Evolutionary conservation across 2,329 filamentous ascomycete species (phyloP).

Genomic region (Alternaria triticina): DNA sequence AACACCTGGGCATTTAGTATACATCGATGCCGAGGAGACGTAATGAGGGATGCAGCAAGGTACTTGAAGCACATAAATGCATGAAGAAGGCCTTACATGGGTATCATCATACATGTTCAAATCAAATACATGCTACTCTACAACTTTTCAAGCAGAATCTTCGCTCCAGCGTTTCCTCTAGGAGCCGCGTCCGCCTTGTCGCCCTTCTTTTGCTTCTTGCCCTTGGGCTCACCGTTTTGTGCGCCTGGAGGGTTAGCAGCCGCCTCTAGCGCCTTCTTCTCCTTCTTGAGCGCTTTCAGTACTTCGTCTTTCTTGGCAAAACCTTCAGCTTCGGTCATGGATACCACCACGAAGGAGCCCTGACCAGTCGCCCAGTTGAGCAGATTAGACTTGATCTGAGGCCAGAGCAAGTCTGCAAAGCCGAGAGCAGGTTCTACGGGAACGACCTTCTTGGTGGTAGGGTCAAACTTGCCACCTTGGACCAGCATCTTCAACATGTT

Average conservation of each 20-base stretch:
- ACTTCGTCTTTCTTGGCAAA: constrained; percentile 73
- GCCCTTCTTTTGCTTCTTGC: constrained; percentile 48
- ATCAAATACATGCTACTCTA: constrained; percentile 19
- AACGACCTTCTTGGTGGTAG: constrained; percentile 70
- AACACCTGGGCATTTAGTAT: neutral
- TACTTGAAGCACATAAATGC: neutral
- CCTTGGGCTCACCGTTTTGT: constrained; percentile 39
- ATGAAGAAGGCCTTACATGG: neutral
- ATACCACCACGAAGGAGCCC: constrained; percentile 85
- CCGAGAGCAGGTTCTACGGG: constrained; percentile 76
- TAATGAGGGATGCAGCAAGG: neutral
- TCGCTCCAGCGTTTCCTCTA: constrained; percentile 56
- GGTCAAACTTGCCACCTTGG: constrained; percentile 86
- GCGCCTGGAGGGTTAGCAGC: constrained; percentile 62
- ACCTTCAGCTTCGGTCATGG: constrained; percentile 73
- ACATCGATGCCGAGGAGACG: neutral
- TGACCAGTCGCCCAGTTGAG: constrained; percentile 85
- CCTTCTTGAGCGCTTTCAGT: constrained; percentile 72
- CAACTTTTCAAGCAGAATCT: constrained; percentile 53
- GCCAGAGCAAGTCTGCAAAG: constrained; percentile 84
- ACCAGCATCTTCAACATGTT: constrained; percentile 92
- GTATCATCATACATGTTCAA: constrained; percentile 11
- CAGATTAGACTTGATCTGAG: constrained; percentile 75
- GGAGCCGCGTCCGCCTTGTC: constrained; percentile 45
- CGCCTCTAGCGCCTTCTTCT: constrained; percentile 72